Evolutionary conservation across 306 rosid species (phyloP).

Genomic region (Vicia villosa): DNA sequence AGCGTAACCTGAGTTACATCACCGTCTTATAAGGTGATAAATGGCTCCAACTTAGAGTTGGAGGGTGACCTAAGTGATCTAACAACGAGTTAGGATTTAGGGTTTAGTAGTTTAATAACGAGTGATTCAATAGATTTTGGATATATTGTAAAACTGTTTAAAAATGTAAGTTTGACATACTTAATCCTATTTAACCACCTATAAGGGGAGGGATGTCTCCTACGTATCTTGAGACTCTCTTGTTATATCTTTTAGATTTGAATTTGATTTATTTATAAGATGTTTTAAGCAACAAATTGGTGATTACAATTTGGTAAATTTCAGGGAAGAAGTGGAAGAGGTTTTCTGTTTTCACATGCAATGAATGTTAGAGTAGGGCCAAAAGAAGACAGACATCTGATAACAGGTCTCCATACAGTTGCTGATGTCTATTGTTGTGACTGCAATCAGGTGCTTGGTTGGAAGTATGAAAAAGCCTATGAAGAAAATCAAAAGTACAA

Average conservation of each 20-base stretch:
- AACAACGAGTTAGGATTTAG: background rate
- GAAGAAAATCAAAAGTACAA: constrained; percentile 52
- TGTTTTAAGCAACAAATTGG: background rate
- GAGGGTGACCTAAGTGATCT: background rate
- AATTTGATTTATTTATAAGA: background rate
- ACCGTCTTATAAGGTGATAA: background rate
- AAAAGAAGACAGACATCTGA: constrained; percentile 48
- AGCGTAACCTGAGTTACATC: background rate
- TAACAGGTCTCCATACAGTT: constrained; percentile 59
- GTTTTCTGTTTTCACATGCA: constrained; percentile 60
- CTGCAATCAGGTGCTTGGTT: constrained; percentile 59
- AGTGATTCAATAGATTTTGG: background rate
- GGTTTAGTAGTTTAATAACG: too few relatives aligned
- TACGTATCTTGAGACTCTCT: too few relatives aligned
- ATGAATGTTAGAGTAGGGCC: constrained; percentile 41
- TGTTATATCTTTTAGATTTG: too few relatives aligned
- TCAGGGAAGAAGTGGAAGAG: constrained; percentile 77
- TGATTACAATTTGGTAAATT: constrained; percentile 4
- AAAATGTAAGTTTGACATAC: background rate
- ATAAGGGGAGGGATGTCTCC: too few relatives aligned
- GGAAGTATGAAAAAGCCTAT: constrained; percentile 69
- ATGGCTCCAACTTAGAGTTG: background rate
- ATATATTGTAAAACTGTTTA: too few relatives aligned
- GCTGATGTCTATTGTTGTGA: constrained; percentile 60
- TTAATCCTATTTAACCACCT: too few relatives aligned